Conservation (phyloP, 768 basidiomycete genomes). For the Panaeolus cyanescens region DNA sequence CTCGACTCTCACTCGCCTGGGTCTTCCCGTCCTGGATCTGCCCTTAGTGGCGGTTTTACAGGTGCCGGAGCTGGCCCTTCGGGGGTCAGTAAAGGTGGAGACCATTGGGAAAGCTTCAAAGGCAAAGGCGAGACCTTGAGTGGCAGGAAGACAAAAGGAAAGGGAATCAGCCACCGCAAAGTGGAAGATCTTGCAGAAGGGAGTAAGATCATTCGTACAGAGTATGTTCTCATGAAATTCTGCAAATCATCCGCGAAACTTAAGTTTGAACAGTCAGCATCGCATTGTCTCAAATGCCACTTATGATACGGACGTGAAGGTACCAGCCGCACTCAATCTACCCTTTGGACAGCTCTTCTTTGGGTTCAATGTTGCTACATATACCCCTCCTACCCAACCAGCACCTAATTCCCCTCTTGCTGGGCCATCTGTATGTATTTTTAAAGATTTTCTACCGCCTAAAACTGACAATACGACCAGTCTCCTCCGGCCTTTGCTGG, state of each 20-base stretch:
- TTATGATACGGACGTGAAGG: slow-evolving; percentile 72
- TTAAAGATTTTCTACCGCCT: not conserved
- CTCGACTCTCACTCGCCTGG: slow-evolving; percentile 84
- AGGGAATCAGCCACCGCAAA: slow-evolving; percentile 84
- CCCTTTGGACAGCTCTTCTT: slow-evolving; percentile 97
- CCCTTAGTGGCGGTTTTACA: slow-evolving; percentile 68
- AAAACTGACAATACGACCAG: slow-evolving; percentile 22
- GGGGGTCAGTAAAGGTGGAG: slow-evolving; percentile 71
- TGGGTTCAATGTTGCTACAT: slow-evolving; percentile 82
- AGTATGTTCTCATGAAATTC: slow-evolving; percentile 53
- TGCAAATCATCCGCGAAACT: slow-evolving; percentile 13
- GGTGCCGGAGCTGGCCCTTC: slow-evolving; percentile 48
- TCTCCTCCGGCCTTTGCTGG: slow-evolving; percentile 59
- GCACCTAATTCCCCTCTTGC: slow-evolving; percentile 31
- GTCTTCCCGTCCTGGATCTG: slow-evolving; percentile 79
- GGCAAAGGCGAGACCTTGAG: slow-evolving; percentile 90
- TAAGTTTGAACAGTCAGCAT: slow-evolving; percentile 64
- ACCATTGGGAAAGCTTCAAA: slow-evolving; percentile 94
- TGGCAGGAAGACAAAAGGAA: slow-evolving; percentile 94
- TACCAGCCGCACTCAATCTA: slow-evolving; percentile 87
- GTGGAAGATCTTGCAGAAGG: slow-evolving; percentile 76
- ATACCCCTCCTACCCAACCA: slow-evolving; percentile 49
- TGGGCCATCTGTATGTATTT: slow-evolving; percentile 28
- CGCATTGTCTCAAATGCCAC: slow-evolving; percentile 82
- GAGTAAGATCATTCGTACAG: slow-evolving; percentile 89